Percentiles rank a stretch among this genome's conserved stretches.
phyloP scores from a whole-genome alignment of 139 green algal species.

The Mychonastes homosphaera region DNA sequence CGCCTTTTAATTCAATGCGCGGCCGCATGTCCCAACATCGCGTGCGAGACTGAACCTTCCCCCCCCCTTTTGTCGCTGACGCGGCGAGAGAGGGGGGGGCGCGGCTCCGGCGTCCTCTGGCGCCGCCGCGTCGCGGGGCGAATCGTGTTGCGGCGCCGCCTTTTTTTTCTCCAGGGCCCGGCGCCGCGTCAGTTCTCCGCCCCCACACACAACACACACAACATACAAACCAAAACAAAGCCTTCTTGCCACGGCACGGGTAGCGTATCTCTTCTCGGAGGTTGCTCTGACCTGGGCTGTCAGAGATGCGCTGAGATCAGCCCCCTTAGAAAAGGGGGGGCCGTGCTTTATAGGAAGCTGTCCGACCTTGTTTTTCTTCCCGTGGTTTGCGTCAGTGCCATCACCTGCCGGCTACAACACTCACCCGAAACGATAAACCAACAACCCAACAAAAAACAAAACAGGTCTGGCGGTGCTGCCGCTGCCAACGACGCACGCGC shows the following conservation, averaged over 20 bases:
- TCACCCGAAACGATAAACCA: too few species aligned
- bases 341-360: conserved; percentile 20
- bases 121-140: too few species aligned
- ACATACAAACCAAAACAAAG: neutral
- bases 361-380: conserved; percentile 3
- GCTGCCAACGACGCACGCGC: neutral
- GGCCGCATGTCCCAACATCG: neutral
- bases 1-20: neutral
- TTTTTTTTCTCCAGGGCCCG: neutral
- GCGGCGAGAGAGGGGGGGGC: too few species aligned
- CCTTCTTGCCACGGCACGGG: conserved; percentile 17
- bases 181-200: neutral
- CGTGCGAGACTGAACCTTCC: neutral
- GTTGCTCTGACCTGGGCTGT: conserved; percentile 17
- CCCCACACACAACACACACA: neutral
- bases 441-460: neutral
- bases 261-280: conserved; percentile 6
- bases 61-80: too few species aligned
- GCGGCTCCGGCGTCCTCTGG: too few species aligned
- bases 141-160: neutral
- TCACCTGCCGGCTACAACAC: conserved; percentile 18
- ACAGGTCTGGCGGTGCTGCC: neutral
- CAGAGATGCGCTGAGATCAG: conserved; percentile 13
- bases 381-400: conserved; percentile 14
- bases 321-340: too few species aligned